Conservation (phyloP, 139 green algal genomes). For the Chlamydomonas applanata region DNA sequence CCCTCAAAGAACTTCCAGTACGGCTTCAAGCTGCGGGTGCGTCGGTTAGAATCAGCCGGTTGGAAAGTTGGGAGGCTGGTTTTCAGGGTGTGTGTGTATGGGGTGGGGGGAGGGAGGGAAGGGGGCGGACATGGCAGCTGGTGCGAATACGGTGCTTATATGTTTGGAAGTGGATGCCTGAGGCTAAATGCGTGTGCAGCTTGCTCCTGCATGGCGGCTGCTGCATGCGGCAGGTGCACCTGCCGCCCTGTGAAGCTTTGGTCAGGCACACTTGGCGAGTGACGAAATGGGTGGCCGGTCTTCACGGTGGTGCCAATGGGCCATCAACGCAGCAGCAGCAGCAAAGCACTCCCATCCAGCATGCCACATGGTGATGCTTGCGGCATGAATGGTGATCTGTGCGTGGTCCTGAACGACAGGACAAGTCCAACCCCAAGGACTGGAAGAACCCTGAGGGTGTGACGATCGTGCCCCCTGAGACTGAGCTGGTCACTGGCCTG, state of each 20-base stretch:
- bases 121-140: too few species aligned
- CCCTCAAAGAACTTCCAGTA: slow-evolving; percentile 64
- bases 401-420: slow-evolving; percentile 13
- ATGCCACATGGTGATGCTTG: background rate
- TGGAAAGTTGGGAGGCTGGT: too few species aligned
- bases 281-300: too few species aligned
- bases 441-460: slow-evolving; percentile 60
- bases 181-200: too few species aligned
- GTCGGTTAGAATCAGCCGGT: background rate
- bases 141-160: too few species aligned
- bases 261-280: too few species aligned
- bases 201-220: too few species aligned
- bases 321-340: background rate
- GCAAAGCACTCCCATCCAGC: background rate
- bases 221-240: too few species aligned
- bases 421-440: slow-evolving; percentile 58
- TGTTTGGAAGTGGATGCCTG: too few species aligned
- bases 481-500: slow-evolving; percentile 36
- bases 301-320: too few species aligned
- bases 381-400: background rate
- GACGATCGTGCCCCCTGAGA: slow-evolving; percentile 50
- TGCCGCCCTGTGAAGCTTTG: too few species aligned
- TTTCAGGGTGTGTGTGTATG: background rate
- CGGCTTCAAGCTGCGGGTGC: slow-evolving; percentile 76
- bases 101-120: background rate